phyloP scores from a whole-genome alignment of 2,329 filamentous ascomycete species.

The Simplicillium sp. region DNA sequence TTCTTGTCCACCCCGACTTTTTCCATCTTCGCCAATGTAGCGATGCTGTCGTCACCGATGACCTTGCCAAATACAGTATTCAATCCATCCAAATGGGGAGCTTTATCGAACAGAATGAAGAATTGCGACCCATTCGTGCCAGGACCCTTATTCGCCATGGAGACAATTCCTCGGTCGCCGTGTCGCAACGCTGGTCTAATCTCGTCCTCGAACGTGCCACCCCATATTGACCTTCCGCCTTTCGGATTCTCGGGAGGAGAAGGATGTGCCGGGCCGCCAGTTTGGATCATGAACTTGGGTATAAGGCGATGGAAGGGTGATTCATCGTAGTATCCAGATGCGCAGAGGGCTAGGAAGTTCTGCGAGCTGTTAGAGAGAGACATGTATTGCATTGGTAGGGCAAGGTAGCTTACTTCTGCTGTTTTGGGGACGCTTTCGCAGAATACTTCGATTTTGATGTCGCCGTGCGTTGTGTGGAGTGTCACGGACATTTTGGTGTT shows the following conservation, averaged over 20 bases:
- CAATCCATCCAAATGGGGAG: conserved; percentile 71
- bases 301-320: conserved; percentile 76
- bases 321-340: conserved; percentile 64
- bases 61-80: conserved; percentile 79
- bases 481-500: conserved; percentile 49
- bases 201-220: conserved; percentile 68
- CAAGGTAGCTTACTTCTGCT: conserved; percentile 49
- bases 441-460: conserved; percentile 93
- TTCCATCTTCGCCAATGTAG: conserved; percentile 63
- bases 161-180: conserved; percentile 58
- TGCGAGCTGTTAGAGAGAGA: conserved; percentile 19
- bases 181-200: conserved; percentile 62
- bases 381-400: conserved; percentile 6
- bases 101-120: conserved; percentile 69
- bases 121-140: conserved; percentile 72
- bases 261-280: conserved; percentile 52
- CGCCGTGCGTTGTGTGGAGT: conserved; percentile 79
- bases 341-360: conserved; percentile 85
- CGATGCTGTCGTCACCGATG: conserved; percentile 52
- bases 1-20: conserved; percentile 67
- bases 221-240: conserved; percentile 65
- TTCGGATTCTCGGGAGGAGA: conserved; percentile 50
- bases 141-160: conserved; percentile 72
- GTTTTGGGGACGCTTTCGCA: conserved; percentile 93
- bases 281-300: conserved; percentile 72